Conservation (phyloP, 495 filamentous ascomycete species). For the Daldinia childiae region DNA sequence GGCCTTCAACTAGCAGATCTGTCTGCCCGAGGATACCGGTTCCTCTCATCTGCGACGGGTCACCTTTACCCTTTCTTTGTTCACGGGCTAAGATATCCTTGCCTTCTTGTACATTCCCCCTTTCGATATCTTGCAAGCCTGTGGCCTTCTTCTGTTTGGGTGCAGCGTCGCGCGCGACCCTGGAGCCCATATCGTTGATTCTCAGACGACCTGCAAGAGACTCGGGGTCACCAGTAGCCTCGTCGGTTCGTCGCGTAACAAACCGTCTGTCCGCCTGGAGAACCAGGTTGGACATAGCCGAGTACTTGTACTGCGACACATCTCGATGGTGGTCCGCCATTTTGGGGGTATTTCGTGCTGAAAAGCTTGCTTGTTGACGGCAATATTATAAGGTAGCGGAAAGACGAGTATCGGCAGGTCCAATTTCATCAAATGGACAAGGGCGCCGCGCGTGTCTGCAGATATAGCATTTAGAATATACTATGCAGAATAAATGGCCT, state of each 20-base stretch:
- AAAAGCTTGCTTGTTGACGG: constrained; percentile 17
- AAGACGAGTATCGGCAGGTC: constrained; percentile 35
- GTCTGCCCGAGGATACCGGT: constrained; percentile 84
- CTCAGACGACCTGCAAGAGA: constrained; percentile 93
- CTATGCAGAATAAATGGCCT: constrained; percentile 31
- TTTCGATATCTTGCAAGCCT: constrained; percentile 72
- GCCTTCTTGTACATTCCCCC: constrained; percentile 83
- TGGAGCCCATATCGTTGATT: constrained; percentile 91
- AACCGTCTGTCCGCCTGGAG: constrained; percentile 99
- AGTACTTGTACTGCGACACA: constrained; percentile 99
- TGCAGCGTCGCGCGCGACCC: constrained; percentile 78
- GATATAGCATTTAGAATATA: constrained; percentile 47
- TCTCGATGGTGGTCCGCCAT: constrained; percentile 90
- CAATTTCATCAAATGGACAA: constrained; percentile 47
- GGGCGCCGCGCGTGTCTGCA: constrained; percentile 37
- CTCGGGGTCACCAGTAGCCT: constrained; percentile 96
- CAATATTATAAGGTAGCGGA: constrained; percentile 11
- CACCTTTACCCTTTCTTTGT: constrained; percentile 86
- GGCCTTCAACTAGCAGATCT: constrained; percentile 86
- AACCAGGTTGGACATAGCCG: constrained; percentile 99
- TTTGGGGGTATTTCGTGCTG: constrained; percentile 39
- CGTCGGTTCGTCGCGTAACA: constrained; percentile 88
- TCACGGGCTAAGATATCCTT: constrained; percentile 86
- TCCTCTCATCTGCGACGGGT: constrained; percentile 75
- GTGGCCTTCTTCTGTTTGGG: constrained; percentile 79